Conservation (phyloP, 202 grass and related monocot species). For the Hordeum pubiflorum region DNA sequence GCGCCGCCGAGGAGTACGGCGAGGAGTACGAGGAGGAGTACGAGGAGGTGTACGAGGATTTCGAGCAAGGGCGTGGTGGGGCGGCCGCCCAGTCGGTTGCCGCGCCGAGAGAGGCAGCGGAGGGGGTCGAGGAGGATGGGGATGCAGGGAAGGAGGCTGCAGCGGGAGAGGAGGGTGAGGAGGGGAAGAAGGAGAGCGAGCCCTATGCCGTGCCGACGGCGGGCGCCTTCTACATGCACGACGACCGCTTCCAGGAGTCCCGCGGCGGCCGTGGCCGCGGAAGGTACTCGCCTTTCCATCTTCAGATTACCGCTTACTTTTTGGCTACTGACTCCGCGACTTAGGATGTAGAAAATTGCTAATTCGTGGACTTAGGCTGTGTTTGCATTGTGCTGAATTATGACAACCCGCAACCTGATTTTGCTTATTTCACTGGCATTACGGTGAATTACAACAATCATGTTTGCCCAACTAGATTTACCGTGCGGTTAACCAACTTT, state of each 20-base stretch:
- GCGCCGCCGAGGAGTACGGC: constrained; percentile 68
- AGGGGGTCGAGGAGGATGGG: constrained; percentile 13
- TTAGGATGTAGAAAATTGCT: neutral
- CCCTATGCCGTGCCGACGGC: constrained; percentile 75
- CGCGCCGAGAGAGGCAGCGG: neutral
- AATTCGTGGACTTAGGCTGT: neutral
- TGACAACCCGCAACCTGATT: neutral
- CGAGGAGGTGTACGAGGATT: constrained; percentile 46
- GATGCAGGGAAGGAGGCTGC: constrained; percentile 22
- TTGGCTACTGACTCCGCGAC: neutral
- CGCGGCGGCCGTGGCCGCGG: constrained; percentile 50
- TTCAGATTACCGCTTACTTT: neutral
- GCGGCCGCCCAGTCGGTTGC: constrained; percentile 1
- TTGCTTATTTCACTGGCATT: neutral
- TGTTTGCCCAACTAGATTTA: neutral
- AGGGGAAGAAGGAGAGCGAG: constrained; percentile 67
- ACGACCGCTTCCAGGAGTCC: constrained; percentile 89
- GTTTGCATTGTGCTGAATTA: neutral
- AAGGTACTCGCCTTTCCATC: constrained; percentile 27
- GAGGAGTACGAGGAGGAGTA: neutral
- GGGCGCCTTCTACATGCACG: constrained; percentile 98
- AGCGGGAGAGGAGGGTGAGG: constrained; percentile 25
- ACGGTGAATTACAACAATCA: neutral
- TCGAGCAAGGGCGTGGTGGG: constrained; percentile 17
- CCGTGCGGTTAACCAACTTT: neutral